These are phyloP conservation scores for Lumnitzera littorea DNA, from an alignment of 345 rosid species.

Conservation along the genomic window DNA sequence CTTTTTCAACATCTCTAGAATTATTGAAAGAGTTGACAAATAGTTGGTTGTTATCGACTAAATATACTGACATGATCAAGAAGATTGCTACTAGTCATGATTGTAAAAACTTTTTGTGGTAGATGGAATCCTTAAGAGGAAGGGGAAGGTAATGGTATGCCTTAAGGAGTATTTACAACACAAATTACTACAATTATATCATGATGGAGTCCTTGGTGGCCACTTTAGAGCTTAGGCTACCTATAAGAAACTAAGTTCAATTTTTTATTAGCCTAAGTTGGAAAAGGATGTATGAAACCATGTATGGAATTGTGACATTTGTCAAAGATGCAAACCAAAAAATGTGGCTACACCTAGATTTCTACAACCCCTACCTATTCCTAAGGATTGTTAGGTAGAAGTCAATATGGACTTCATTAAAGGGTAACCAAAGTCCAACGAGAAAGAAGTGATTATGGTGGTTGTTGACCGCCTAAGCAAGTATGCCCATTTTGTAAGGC, in stretches of 20 bases:
- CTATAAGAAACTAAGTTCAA: no score
- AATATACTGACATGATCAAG: no score
- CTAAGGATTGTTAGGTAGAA: not conserved
- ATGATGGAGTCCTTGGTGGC: not conserved
- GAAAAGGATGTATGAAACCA: not conserved
- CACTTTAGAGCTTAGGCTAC: not conserved
- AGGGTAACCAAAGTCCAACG: not conserved
- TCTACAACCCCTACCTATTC: not conserved
- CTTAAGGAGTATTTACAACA: no score
- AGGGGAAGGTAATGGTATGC: no score
- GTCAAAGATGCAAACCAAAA: not conserved
- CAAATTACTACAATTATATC: not conserved
- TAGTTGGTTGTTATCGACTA: no score
- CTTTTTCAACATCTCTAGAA: no score
- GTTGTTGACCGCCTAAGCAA: slow-evolving; percentile 2
- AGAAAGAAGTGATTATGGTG: not conserved
- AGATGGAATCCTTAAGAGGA: no score
- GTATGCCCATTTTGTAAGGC: no score
- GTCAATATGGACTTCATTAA: not conserved
- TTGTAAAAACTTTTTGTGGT: no score
- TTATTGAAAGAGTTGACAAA: no score
- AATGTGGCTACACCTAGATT: not conserved
- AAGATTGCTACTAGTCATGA: no score
- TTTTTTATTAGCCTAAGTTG: no score
- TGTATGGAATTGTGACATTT: not conserved